A percentile compares a stretch with the other conserved stretches of the same genome.
These are phyloP conservation scores for Remersonia thermophila DNA, from an alignment of 2,329 filamentous ascomycete genomes.

Conservation along the genomic window DNA sequence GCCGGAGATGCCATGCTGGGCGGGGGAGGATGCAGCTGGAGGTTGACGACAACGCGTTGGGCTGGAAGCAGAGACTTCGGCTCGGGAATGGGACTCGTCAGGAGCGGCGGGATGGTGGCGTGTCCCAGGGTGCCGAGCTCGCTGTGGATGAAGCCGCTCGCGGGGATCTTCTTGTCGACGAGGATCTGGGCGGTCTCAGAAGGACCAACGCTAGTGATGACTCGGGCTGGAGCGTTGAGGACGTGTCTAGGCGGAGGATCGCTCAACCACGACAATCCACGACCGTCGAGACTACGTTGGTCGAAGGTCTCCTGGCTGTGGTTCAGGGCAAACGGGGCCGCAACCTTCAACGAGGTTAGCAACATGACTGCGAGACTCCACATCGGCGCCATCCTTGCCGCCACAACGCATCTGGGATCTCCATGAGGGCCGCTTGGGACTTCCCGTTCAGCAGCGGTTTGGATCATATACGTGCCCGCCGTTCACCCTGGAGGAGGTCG, in stretches of 20 bases:
- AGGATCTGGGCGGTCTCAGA: conserved; percentile 25
- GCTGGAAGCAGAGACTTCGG: conserved; percentile 24
- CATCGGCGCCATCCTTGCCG: conserved; percentile 1
- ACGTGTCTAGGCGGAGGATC: conserved; percentile 1
- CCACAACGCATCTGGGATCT: too few relatives aligned
- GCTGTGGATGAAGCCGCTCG: conserved; percentile 23
- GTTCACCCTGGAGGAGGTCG: too few relatives aligned
- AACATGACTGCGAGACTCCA: conserved; percentile 3
- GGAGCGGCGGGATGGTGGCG: conserved; percentile 14
- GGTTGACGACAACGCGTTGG: conserved; percentile 2
- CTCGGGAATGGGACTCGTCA: conserved; percentile 23
- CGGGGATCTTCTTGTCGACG: conserved; percentile 20
- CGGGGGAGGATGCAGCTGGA: conserved; percentile 9
- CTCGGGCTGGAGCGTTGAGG: conserved; percentile 16
- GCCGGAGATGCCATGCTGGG: conserved; percentile 21
- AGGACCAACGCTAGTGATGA: conserved; percentile 21
- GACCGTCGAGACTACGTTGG: not conserved
- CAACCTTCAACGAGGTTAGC: conserved; percentile 7
- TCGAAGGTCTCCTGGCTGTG: not conserved
- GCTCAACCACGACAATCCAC: not conserved
- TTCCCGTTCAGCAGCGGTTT: too few relatives aligned
- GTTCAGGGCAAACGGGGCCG: not conserved
- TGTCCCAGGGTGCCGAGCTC: conserved; percentile 20
- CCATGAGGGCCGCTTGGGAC: conserved; percentile 7
- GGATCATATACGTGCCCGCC: too few relatives aligned